Evolutionary conservation across 805 yeast species (phyloP), one percentile per base, ranked within the genome.

Genomic region (Monosporozyma siamensis): DNA sequence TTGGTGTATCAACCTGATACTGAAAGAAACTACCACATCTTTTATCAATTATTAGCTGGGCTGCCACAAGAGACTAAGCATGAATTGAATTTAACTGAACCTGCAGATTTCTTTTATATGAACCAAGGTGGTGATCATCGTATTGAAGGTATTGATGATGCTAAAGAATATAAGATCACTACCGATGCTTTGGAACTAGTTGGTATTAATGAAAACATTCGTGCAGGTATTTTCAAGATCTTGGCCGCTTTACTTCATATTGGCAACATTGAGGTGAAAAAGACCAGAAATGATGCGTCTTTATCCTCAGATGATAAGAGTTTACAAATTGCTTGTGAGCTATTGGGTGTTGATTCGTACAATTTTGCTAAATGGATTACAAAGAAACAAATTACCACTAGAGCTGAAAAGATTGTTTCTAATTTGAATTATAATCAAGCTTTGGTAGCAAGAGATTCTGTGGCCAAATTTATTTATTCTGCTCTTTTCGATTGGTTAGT

Each of bases 401-500:
- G 97, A 61, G 79, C 88, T 9, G 97, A 92, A 64, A 89, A 86
- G 63, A 89, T 90, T 58, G 78, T 80, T 38, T 80, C 95, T 20
- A 87, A 83, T 59, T 71, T 90, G 57, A 85, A 75, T 54, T 82
- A 78, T 59, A 77, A 77, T 53, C 95, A 89, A 59, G 94, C 97
- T 7, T 54, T 77, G 21, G 96, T 89, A 24, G 90, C 96, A 11
- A 78, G 95, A 58, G 97, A 90, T 65, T 92, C 98, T n/a, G 94
- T 90, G 42, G 87, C 97, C 39, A 90, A 90, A 63, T 90, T 82
- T 62, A 82, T 92, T 40, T 90, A 92, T 66, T 79, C 97, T 3
- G 84, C 95, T 2, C 66, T 92, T 47, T 90, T 90, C 53, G 97
- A 90, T 58, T 90, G 98, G 98, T 75, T 90, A 46, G 97, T 89